Evolutionary conservation across 108 stramenopile genomes (phyloP).

Genomic region (Nitzschia sp.): DNA sequence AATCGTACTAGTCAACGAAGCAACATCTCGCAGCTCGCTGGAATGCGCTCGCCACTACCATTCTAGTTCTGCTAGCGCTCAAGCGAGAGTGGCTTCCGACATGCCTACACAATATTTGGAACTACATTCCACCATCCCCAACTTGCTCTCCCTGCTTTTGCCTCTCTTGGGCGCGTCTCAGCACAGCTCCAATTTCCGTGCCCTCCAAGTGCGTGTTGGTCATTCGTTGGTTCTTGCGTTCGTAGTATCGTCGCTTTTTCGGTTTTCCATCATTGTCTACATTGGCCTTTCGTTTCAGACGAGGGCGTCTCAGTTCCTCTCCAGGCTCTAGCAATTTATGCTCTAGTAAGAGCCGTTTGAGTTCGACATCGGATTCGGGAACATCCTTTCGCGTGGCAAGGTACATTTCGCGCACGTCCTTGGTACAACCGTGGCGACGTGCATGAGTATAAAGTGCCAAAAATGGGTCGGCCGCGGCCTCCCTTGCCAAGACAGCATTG

Average conservation of each 20-base stretch:
- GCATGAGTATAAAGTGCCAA: slow-evolving; percentile 69
- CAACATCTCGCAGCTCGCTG: too few relatives aligned
- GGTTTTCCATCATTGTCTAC: slow-evolving; percentile 86
- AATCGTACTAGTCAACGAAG: too few relatives aligned
- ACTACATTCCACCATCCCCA: slow-evolving; percentile 90
- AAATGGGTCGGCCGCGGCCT: slow-evolving; percentile 70
- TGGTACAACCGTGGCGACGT: slow-evolving; percentile 85
- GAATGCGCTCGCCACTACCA: too few relatives aligned
- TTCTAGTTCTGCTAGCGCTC: too few relatives aligned
- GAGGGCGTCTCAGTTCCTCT: slow-evolving; percentile 70
- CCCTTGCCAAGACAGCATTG: slow-evolving; percentile 18
- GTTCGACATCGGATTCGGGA: slow-evolving; percentile 63
- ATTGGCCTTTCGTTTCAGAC: slow-evolving; percentile 65
- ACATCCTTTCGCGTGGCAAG: slow-evolving; percentile 55
- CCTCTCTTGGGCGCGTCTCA: slow-evolving; percentile 69
- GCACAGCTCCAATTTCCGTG: slow-evolving; percentile 75
- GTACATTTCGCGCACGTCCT: slow-evolving; percentile 82
- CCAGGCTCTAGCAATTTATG: slow-evolving; percentile 80
- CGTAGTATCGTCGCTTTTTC: slow-evolving; percentile 85
- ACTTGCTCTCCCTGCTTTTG: slow-evolving; percentile 80
- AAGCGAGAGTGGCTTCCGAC: too few relatives aligned
- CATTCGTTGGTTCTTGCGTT: slow-evolving; percentile 81
- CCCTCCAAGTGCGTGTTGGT: slow-evolving; percentile 89
- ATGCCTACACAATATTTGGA: too few relatives aligned
- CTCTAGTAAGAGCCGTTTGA: slow-evolving; percentile 56